Evolutionary conservation across 1,284 basidiomycete species (phyloP), one percentile per base, ranked within the genome.

Genomic region (Ganoderma lingzhi): DNA sequence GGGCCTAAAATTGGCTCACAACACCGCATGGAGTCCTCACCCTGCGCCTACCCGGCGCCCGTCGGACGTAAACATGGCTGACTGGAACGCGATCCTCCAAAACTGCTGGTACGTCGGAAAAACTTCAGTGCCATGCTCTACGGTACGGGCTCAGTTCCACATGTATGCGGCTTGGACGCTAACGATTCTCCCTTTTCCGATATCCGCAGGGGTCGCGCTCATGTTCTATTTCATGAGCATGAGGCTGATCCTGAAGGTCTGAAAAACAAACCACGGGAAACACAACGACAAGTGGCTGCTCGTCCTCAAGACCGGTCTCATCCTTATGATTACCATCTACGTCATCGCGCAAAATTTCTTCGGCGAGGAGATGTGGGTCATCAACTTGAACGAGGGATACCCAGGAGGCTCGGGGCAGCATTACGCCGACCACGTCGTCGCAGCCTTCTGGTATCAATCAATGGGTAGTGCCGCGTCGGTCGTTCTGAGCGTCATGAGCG

Each of bases 351-450:
- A 75, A 30, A 61, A 61, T 6, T 62, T 70, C 15, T 75, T 75
- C 51, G 72, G 68, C 12, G 61, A 74, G 58, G 66, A 70, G 58
- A 72, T 72, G 74, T 75, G 72, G 72, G 69, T 75, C 37, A 70
- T 69, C 14, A n/a, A n/a, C n/a, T n/a, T n/a, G n/a, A 63, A 75
- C 51, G 62, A 42, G 30, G 62, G 70, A 41, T 66, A 61, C 15
- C 71, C 72, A 1, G 75, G 72, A 30, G 73, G 73, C 0, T 48
- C 68, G 10, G 45, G 61, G 1, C 64, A 53, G 30, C 74, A 71
- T 30, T 59, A 70, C 10, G 67, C 41, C 9, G 65, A 63, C 39
- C 60, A 69, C n/a, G n/a, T n/a, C n/a, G n/a, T n/a, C n/a, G n/a
- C n/a, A n/a, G n/a, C n/a, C n/a, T n/a, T 70, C 0, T 71, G 72